These are phyloP conservation scores for Boletus barrowsii DNA, from an alignment of 768 basidiomycete species.

Conservation along the genomic window DNA sequence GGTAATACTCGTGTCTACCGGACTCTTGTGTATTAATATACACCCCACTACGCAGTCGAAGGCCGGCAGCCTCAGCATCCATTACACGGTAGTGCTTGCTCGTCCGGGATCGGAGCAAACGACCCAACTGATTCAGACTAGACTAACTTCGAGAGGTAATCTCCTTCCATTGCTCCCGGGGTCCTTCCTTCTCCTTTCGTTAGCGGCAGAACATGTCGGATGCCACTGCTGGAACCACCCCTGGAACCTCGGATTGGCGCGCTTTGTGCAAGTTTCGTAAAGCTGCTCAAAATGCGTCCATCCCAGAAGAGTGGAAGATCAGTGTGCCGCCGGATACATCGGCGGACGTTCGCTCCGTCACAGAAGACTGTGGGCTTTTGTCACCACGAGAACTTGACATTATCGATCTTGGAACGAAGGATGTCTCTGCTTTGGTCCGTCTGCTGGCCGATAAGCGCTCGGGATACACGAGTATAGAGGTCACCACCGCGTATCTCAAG, in stretches of 20 bases:
- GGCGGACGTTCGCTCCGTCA: conserved; percentile 20
- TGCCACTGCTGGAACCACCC: background rate
- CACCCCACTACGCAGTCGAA: too few relatives aligned
- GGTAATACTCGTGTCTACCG: too few relatives aligned
- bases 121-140: too few relatives aligned
- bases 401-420: conserved; percentile 22
- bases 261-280: conserved; percentile 18
- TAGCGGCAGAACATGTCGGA: conserved; percentile 1
- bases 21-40: too few relatives aligned
- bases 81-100: too few relatives aligned
- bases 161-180: too few relatives aligned
- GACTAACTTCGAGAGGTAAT: too few relatives aligned
- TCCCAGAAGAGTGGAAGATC: conserved; percentile 23
- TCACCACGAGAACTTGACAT: conserved; percentile 22
- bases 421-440: conserved; percentile 21
- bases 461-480: conserved; percentile 26
- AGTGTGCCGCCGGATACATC: conserved; percentile 14
- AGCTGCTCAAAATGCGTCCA: conserved; percentile 21
- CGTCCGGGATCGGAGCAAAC: too few relatives aligned
- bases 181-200: too few relatives aligned
- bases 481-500: conserved; percentile 29
- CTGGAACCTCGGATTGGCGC: conserved; percentile 17
- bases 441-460: conserved; percentile 19
- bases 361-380: conserved; percentile 20
- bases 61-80: too few relatives aligned